Base-by-base conservation (phyloP, 2,329 filamentous ascomycete genomes). In the Cladobotryum mycophilum region DNA sequence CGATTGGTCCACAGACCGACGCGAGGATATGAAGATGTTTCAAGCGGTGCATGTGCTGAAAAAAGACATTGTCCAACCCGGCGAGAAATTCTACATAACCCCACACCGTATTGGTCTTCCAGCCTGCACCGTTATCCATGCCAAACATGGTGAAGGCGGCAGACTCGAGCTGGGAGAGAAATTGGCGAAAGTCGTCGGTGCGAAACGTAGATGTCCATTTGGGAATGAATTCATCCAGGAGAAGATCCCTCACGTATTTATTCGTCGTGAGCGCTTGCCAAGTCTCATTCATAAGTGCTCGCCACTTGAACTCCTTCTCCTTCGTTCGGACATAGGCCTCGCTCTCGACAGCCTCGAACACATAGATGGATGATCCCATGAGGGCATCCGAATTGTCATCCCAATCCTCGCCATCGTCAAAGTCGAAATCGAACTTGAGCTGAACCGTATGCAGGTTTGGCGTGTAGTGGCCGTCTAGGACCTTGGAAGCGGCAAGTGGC, bases 261-360 rank as follows among this genome's bases (percentile, higher is more conserved):
- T 47, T 47, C 22, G 45, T 4, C 22, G 37, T 30, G 22, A 47
- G 25, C 22, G 45, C 36, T 18, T 11, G 12, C 45, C 45, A 47
- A n/a, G 45, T 41, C 45, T 47, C 45, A 18, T 41, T 47, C 37
- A 35, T 47, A 41, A 47, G 45, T 33, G 45, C 45, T 11, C 45
- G 37, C 45, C 45, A 47, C 22, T 35, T 36, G 36, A 36, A 47
- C 22, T 15, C 20, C 22, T 34, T 30, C 35, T 47, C 45, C 5
- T 38, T 47, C 22, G 40, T 38, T 15, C 25, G 37, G 22, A 47
- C 17, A 1, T 41, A 34, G 8, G 20, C 45, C 41, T 47, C 45
- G 4, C 11, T 41, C 41, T 47, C 45, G 15, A 18, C 37, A n/a
- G n/a, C 25, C 34, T 34, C 22, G n/a, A 34, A 47, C 22, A 41